Base-by-base conservation (phyloP, 208 protist species). In the Acanthamoeba castellanii region DNA sequence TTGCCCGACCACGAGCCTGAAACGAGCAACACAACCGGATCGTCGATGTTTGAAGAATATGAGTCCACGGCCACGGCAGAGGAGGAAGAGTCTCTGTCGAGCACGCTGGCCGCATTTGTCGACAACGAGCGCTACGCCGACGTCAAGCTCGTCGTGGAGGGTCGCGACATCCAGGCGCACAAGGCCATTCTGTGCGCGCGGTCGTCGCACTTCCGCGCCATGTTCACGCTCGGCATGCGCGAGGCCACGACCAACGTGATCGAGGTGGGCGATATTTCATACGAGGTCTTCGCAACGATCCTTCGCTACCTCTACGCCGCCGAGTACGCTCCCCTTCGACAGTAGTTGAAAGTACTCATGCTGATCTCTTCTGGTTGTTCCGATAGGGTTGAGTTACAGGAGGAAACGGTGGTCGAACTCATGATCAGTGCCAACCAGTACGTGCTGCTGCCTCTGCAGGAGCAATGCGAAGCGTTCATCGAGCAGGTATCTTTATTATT, bases 361-460 rank as follows among this genome's bases (percentile, higher is more conserved):
- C n/a, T 70, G 64, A 70, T 70, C 7, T 52, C 47, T 52, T 52
- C 11, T 52, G 4, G 47, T 20, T 66, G 9, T 27, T 81, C 27
- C n/a, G 42, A 7, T 1, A 64, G 52, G 25, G 22, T 32, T 0
- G 30, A 88, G 25, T 5, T 88, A 6, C 7, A 6, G 11, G 81
- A 52, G 18, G 81, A 88, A 13, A 88, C 34, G 1, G 81, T 88
- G 16, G 81, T 88, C 14, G 81, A 88, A 37, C 45, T 88, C 25
- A 88, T 88, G 81, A 88, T 88, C n/a, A 59, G 16, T 37, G 81
- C 81, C 81, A 88, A 88, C 45, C 81, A 64, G 8, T 88, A 88
- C 45, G 52, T 52, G 47, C 47, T 61, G 81, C 32, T 88, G 42
- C 81, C 42, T 22, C 30, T 88, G 13, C 81, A 88, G 81, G 81